Base-by-base conservation (phyloP, 768 basidiomycete species). In the Sporobolomyces pararoseus region DNA sequence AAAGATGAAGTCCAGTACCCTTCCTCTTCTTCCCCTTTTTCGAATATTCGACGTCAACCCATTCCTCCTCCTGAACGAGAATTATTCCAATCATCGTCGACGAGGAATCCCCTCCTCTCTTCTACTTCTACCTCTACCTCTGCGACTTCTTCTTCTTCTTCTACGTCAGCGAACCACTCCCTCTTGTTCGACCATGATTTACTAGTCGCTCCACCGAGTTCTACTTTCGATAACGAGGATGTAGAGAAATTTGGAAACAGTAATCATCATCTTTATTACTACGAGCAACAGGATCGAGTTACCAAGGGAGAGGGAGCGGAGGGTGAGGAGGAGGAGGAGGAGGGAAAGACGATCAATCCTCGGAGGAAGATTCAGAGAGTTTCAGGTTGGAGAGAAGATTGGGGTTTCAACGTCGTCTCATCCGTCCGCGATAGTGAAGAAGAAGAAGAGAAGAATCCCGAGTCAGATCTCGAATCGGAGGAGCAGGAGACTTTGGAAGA, bases 141-240 rank as follows among this genome's bases (percentile, higher is more conserved):
- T 7, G 12, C 59, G 17, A 27, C 58, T 3, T 39, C 58, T 7
- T 32, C 59, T 7, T 46, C 58, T 3, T 39, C 35, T 12, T 23
- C n/a, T 25, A 42, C 55, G 35, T 42, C 55, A 37, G 31, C 32
- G 35, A 19, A n/a, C n/a, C 58, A 59, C 29, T 59, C 58, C 3
- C 19, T 32, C 10, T 27, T 59, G 39, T 59, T 59, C 32, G 58
- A 59, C 17, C 4, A 17, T 2, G 21, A 21, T 13, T 5, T 29
- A 2, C 39, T 42, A n/a, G 42, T 59, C 39, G 27, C 14, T 27
- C 58, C 58, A 4, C 58, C 58, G n/a, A 59, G 58, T 32, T 59
- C 58, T 9, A 59, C 58, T 10, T 59, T 59, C 42, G 42, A 37
- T 39, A 19, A 57, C 19, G 55, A 55, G 35, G 10, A 9, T 17